A percentile compares a stretch with the other conserved stretches of the same genome.
Evolutionary conservation across 805 yeast species (phyloP).

Genomic region (Grigorovia transvaalensis): DNA sequence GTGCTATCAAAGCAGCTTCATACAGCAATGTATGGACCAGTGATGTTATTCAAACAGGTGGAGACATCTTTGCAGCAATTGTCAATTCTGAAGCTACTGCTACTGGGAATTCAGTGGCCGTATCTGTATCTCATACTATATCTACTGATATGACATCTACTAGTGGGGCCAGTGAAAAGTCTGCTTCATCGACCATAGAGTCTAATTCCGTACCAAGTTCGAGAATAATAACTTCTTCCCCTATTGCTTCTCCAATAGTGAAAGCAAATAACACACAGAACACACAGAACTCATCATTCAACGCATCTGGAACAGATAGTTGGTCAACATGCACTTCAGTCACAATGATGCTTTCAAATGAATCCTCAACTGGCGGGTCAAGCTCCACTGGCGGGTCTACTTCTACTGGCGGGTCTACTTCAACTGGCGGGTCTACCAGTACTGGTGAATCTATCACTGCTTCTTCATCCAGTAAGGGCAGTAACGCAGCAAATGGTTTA

Average conservation of each 20-base stretch:
- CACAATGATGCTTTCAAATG: too few species aligned
- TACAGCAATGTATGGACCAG: conserved; percentile 35
- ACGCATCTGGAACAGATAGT: too few species aligned
- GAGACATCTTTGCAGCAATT: background rate
- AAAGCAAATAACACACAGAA: too few species aligned
- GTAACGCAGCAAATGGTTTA: background rate
- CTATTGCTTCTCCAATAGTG: too few species aligned
- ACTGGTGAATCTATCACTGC: background rate
- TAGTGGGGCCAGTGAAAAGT: too few species aligned
- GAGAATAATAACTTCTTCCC: too few species aligned
- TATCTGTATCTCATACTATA: background rate
- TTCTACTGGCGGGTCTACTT: too few species aligned
- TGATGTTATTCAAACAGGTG: background rate
- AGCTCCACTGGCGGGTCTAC: background rate
- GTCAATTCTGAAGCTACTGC: background rate
- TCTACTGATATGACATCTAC: background rate
- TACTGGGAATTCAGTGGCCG: background rate
- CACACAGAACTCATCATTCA: too few species aligned
- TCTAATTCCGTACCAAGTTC: too few species aligned
- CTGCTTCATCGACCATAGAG: too few species aligned
- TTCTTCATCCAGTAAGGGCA: background rate
- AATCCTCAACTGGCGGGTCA: background rate
- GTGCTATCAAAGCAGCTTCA: conserved; percentile 37
- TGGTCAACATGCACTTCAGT: too few species aligned
- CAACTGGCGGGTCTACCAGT: background rate